Percentiles rank a stretch among this genome's conserved stretches.
Conservation (phyloP, 768 basidiomycete genomes). For the Jaapia argillacea region DNA sequence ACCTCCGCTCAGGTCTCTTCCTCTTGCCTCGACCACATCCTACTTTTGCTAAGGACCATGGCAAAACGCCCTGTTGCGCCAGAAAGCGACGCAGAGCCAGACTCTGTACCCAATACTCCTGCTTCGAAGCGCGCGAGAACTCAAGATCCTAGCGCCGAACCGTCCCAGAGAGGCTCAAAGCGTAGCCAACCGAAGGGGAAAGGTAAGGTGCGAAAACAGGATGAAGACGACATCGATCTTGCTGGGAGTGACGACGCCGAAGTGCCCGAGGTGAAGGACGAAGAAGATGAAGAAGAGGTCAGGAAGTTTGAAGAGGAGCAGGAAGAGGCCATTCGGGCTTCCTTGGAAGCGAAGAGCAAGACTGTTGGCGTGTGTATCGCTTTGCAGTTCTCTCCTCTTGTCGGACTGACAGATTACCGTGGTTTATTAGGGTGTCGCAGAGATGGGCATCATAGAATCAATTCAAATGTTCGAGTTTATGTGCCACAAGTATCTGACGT, state of each 20-base stretch:
- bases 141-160: no score
- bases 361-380: conserved; percentile 34
- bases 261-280: conserved; percentile 19
- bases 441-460: conserved; percentile 80
- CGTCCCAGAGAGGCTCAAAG: no score
- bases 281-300: conserved; percentile 36
- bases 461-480: conserved; percentile 91
- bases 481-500: conserved; percentile 82
- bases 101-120: not conserved
- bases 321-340: conserved; percentile 43
- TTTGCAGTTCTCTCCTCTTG: not conserved
- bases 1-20: conserved; percentile 10
- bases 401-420: conserved; percentile 1
- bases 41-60: conserved; percentile 13
- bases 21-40: conserved; percentile 4
- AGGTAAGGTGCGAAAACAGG: not conserved
- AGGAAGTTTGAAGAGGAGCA: conserved; percentile 61
- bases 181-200: no score
- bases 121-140: no score
- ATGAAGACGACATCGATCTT: not conserved
- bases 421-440: conserved; percentile 57
- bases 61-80: conserved; percentile 34
- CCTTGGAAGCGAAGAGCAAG: conserved; percentile 34
- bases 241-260: conserved; percentile 10
- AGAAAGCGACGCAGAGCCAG: conserved; percentile 25